These are phyloP conservation scores for Silene vulgaris DNA, from an alignment of 179 eudicot species.

Conservation along the genomic window DNA sequence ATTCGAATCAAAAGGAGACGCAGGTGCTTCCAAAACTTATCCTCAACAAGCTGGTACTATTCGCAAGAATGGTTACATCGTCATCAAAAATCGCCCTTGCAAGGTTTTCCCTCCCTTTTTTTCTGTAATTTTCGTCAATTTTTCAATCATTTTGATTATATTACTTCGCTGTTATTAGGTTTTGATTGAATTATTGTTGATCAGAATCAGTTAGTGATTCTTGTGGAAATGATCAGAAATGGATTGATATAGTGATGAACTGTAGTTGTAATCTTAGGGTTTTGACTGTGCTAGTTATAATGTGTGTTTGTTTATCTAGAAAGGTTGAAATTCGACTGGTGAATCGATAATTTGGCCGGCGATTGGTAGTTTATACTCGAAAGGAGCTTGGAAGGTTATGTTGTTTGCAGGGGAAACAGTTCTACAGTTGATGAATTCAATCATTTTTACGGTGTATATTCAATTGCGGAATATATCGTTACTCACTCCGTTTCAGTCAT, in stretches of 20 bases:
- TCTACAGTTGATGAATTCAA: too few species aligned
- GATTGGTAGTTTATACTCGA: not conserved
- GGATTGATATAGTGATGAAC: too few species aligned
- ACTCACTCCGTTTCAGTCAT: not conserved
- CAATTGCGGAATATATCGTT: not conserved
- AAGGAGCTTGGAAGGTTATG: not conserved
- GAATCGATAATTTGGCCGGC: not conserved
- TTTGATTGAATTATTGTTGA: not conserved
- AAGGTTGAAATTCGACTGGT: not conserved
- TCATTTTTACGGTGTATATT: not conserved
- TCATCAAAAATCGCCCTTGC: slow-evolving; percentile 19
- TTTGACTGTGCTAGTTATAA: too few species aligned
- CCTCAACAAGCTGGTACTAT: slow-evolving; percentile 19
- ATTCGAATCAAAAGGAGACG: slow-evolving; percentile 14
- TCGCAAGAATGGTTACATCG: slow-evolving; percentile 6
- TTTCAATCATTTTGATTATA: not conserved
- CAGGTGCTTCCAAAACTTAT: slow-evolving; percentile 16
- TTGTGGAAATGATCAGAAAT: too few species aligned
- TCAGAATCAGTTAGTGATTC: too few species aligned
- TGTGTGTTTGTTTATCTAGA: too few species aligned
- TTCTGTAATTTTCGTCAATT: not conserved
- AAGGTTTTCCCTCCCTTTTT: not conserved
- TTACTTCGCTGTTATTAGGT: not conserved
- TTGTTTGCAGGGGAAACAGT: not conserved
- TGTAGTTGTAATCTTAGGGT: too few species aligned